These are phyloP conservation scores for Boletus huronensis DNA, from an alignment of 768 basidiomycete species.

Conservation along the genomic window DNA sequence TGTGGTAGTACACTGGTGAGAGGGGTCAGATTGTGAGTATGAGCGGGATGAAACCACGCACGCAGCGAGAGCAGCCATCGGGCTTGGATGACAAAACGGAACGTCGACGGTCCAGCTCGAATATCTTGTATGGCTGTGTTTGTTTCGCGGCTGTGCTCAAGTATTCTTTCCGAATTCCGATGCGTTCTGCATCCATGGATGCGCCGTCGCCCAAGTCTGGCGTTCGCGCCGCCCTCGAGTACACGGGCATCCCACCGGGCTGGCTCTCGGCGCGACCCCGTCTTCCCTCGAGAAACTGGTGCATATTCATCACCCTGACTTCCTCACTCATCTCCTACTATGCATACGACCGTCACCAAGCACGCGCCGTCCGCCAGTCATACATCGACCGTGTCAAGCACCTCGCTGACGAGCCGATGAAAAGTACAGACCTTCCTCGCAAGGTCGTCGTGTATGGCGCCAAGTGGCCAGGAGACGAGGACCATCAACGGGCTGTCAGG, in stretches of 20 bases:
- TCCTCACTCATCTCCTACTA: conserved; percentile 69
- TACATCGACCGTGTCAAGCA: conserved; percentile 80
- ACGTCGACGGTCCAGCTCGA: conserved; percentile 2
- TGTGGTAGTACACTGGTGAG: conserved; percentile 59
- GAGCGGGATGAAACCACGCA: conserved; percentile 38
- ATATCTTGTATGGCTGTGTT: conserved; percentile 19
- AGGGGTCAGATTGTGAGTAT: conserved; percentile 2
- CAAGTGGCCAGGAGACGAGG: conserved; percentile 95
- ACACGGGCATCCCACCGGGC: conserved; percentile 66
- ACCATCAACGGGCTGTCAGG: conserved; percentile 75
- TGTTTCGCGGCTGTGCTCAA: conserved; percentile 23
- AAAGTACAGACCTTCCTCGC: conserved; percentile 62
- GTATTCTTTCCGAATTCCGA: conserved; percentile 23
- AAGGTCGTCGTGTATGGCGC: conserved; percentile 84
- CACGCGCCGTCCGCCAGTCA: conserved; percentile 68
- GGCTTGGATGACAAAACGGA: conserved; percentile 18
- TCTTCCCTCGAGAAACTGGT: conserved; percentile 90
- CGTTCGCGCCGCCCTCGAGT: conserved; percentile 56
- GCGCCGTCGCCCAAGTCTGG: conserved; percentile 43
- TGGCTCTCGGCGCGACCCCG: conserved; percentile 84
- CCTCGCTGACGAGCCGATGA: conserved; percentile 66
- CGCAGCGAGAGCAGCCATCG: conserved; percentile 71
- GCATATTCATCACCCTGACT: conserved; percentile 83
- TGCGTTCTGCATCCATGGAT: conserved; percentile 4
- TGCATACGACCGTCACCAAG: conserved; percentile 82